Base-by-base conservation (phyloP, 257 asterid species). In the Voacanga thouarsii region DNA sequence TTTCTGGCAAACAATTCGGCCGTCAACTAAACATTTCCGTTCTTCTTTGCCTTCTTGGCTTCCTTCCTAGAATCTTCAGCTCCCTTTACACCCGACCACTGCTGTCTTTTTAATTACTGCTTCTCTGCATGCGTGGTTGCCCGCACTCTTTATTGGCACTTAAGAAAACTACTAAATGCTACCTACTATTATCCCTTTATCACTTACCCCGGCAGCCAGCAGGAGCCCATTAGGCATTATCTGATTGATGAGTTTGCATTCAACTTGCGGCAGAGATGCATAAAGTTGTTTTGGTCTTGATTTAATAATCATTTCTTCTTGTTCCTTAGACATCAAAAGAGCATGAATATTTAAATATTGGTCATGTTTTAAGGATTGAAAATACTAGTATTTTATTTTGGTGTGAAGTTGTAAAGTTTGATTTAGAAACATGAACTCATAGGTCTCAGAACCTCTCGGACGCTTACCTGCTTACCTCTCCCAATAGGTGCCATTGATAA, bases 21-120 rank as follows among this genome's bases (percentile, higher is more conserved):
- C 51, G n/a, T 50, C 64, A 21, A 30, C 19, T 21, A 43, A 11
- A 41, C 19, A 23, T 6, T 56, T 41, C 12, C 70, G 19, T 60
- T 39, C 18, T 43, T 44, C 19, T 18, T 75, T 44, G 44, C 28
- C 8, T 75, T 43, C 43, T 24, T 28, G 28, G 12, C 5, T 19
- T 7, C 41, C 19, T 23, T 7, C 39, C 23, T 24, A 30, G 79
- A 63, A 76, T 76, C 61, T 76, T 45, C 64, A 63, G 50, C 71
- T 26, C 41, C 79, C 65, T 50, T 75, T 75, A 33, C 71, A 43
- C 59, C 71, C 45, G n/a, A 43, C 71, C 28, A 72, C 23, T 51
- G 0, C 64, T 15, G 64, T 24, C 49, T 75, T 57, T n/a, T 18
- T 44, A 7, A 21, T 1, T 39, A 30, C 15, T 37, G 11, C 15